Base-by-base conservation (phyloP, 2,329 filamentous ascomycete species). In the Penicillium sp. region DNA sequence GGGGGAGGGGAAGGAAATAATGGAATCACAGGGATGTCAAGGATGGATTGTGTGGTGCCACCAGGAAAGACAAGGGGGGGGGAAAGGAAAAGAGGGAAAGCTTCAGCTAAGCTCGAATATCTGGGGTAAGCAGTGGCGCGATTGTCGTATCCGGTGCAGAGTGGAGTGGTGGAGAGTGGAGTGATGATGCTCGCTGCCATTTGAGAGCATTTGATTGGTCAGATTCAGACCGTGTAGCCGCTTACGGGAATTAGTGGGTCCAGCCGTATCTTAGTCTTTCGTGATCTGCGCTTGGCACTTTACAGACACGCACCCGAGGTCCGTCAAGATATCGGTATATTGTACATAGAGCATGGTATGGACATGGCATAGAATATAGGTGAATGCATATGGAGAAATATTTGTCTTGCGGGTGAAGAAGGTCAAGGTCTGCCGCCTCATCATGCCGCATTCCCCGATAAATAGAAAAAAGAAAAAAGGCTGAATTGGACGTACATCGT, bases 81-180 rank as follows among this genome's bases (percentile, higher is more conserved):
- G n/a, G 39, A 18, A 22, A 28, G 5, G n/a, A 33, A 27, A 25
- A 14, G 9, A 31, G 22, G 27, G 36, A 40, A 18, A 36, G 33
- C 13, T 39, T 18, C 33, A 9, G 33, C 47, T 54, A 56, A 53
- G 50, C 55, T 59, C 52, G 50, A 56, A 51, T 50, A 45, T 61
- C 58, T 48, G 58, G 58, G 58, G 58, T 59, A 60, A 20, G 10
- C 36, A 41, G 45, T 33, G 13, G 25, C 11, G 33, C 56, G 57
- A 51, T 53, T 48, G 49, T 47, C 50, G 48, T 47, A 46, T 44
- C 48, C 38, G 27, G 42, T 44, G 42, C 20, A 22, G 20, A 22
- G 18, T 31, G 10, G 41, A 22, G 27, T 24, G 38, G 18, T 31
- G 10, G 41, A 22, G 27, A 40, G 38, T 40, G 38, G 24, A n/a